These are phyloP conservation scores for Talaromyces thailandensis DNA, from an alignment of 495 filamentous ascomycete genomes.

Conservation along the genomic window DNA sequence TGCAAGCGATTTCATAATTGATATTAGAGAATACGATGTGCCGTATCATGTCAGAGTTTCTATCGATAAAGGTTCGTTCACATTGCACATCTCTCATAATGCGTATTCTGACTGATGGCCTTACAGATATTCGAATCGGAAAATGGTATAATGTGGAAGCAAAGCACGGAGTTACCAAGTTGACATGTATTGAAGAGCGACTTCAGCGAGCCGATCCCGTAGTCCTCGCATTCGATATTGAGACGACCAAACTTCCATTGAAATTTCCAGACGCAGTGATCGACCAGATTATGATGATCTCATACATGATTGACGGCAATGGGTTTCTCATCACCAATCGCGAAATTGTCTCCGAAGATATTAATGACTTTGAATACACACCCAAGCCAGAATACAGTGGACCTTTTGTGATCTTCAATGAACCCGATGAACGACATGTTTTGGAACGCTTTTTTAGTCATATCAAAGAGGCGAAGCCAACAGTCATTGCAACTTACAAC, in stretches of 20 bases:
- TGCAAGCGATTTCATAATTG: constrained; percentile 95
- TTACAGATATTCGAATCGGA: constrained; percentile 80
- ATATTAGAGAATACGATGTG: constrained; percentile 98
- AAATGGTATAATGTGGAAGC: constrained; percentile 97
- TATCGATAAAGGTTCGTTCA: constrained; percentile 71
- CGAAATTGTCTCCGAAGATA: constrained; percentile 96
- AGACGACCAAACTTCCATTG: constrained; percentile 90
- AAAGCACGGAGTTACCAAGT: constrained; percentile 75
- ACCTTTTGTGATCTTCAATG: constrained; percentile 95
- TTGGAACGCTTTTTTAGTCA: constrained; percentile 92
- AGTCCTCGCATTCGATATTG: constrained; percentile 96
- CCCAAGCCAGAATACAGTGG: constrained; percentile 94
- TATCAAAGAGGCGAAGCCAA: constrained; percentile 89
- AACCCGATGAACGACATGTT: constrained; percentile 81
- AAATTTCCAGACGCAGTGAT: constrained; percentile 96
- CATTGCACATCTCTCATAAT: neutral
- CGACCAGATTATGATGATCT: constrained; percentile 99
- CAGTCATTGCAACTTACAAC: constrained; percentile 98
- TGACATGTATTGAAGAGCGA: constrained; percentile 82
- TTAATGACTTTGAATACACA: constrained; percentile 96
- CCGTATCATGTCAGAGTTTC: constrained; percentile 98
- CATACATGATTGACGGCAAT: constrained; percentile 99
- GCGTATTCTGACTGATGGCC: constrained; percentile 9
- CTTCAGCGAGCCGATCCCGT: constrained; percentile 86
- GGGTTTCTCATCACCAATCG: constrained; percentile 97